These are phyloP conservation scores for Delonix regia DNA, from an alignment of 306 rosid species.

Conservation along the genomic window DNA sequence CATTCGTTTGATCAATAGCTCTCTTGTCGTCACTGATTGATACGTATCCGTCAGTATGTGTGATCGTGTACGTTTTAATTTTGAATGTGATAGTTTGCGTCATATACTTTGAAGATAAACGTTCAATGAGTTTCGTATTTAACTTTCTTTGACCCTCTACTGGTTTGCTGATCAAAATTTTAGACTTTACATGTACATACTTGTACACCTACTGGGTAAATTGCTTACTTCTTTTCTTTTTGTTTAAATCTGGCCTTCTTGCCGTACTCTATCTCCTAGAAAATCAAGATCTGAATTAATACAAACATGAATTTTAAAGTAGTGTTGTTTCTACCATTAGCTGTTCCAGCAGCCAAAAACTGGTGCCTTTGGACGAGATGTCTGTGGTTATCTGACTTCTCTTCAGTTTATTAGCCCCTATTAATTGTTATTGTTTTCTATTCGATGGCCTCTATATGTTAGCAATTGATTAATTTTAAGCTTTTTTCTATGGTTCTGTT, in stretches of 20 bases:
- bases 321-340: constrained; percentile 2
- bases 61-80: constrained; percentile 18
- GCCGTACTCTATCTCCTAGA: neutral
- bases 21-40: constrained; percentile 39
- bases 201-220: neutral
- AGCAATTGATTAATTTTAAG: constrained; percentile 4
- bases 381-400: constrained; percentile 26
- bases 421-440: constrained; percentile 26
- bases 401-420: constrained; percentile 18
- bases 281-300: constrained; percentile 45
- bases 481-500: neutral
- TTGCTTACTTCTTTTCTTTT: neutral
- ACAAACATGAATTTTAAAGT: constrained; percentile 25
- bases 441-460: constrained; percentile 26
- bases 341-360: neutral
- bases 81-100: constrained; percentile 25
- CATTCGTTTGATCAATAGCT: constrained; percentile 40
- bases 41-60: constrained; percentile 16
- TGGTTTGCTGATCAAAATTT: constrained; percentile 28
- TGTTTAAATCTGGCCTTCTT: neutral
- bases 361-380: neutral
- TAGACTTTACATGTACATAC: neutral
- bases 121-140: constrained; percentile 29
- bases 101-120: constrained; percentile 25
- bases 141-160: constrained; percentile 37